Conservation (phyloP, 305 asterid species). For the Fraxinus baroniana region DNA sequence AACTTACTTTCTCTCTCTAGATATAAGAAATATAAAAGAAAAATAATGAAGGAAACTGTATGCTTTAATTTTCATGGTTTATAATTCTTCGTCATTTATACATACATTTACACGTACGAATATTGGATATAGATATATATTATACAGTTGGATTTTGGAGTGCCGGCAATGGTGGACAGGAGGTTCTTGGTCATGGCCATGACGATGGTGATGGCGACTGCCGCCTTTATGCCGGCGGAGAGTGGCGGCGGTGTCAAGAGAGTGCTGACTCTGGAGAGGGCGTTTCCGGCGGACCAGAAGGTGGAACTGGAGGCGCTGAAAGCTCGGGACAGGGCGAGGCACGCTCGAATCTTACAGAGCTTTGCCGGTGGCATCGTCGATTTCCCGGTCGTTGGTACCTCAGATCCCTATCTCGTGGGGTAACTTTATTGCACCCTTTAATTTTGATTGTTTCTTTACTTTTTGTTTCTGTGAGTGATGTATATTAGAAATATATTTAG, state of each 20-base stretch:
- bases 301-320: constrained; percentile 40
- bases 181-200: constrained; percentile 7
- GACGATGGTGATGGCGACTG: neutral
- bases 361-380: constrained; percentile 53
- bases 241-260: constrained; percentile 22
- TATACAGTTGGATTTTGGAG: neutral
- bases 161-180: constrained; percentile 35
- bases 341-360: constrained; percentile 50
- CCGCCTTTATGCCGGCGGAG: neutral
- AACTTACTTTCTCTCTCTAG: neutral
- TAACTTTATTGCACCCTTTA: constrained; percentile 23
- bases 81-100: neutral
- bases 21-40: neutral
- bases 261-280: constrained; percentile 42
- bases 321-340: constrained; percentile 54
- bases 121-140: neutral
- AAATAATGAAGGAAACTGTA: neutral
- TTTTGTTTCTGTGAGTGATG: neutral
- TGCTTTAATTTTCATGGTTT: constrained; percentile 12
- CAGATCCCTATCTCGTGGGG: constrained; percentile 86
- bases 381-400: constrained; percentile 66
- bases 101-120: constrained; percentile 8
- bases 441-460: neutral
- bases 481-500: neutral
- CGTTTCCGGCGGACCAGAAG: constrained; percentile 35